phyloP scores from a whole-genome alignment of 2,329 filamentous ascomycete genomes.

The Beauveria rudraprayagi region DNA sequence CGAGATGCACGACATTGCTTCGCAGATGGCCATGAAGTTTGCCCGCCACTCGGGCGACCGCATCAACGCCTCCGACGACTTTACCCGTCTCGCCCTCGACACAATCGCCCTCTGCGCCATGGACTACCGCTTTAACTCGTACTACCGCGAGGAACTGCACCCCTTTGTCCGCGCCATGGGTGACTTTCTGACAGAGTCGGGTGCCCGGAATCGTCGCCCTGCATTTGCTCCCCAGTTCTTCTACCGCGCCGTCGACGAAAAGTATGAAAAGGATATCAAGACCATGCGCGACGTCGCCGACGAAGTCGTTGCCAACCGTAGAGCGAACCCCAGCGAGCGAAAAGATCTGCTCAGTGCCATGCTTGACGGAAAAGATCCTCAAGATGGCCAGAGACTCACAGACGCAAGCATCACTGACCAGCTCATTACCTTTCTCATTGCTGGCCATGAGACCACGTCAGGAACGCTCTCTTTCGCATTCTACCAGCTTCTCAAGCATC shows the following conservation, averaged over 20 bases:
- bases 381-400: slow-evolving; percentile 56
- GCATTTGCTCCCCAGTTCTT: slow-evolving; percentile 38
- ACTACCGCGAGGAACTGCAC: slow-evolving; percentile 60
- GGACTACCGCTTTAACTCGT: slow-evolving; percentile 67
- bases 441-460: slow-evolving; percentile 64
- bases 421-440: slow-evolving; percentile 65
- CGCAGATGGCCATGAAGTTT: slow-evolving; percentile 60
- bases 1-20: slow-evolving; percentile 60
- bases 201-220: slow-evolving; percentile 40
- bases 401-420: slow-evolving; percentile 60
- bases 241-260: slow-evolving; percentile 38
- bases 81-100: slow-evolving; percentile 65
- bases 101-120: slow-evolving; percentile 65
- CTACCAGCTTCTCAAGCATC: slow-evolving; percentile 57
- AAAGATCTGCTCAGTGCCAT: slow-evolving; percentile 65
- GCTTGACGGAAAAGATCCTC: slow-evolving; percentile 58
- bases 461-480: slow-evolving; percentile 58
- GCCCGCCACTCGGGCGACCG: slow-evolving; percentile 50
- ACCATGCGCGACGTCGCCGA: slow-evolving; percentile 46
- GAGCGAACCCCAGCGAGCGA: slow-evolving; percentile 43
- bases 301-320: slow-evolving; percentile 53
- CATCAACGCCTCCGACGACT: slow-evolving; percentile 57
- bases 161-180: slow-evolving; percentile 64
- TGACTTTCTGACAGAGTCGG: slow-evolving; percentile 51
- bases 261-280: slow-evolving; percentile 47